Evolutionary conservation across 2,329 filamentous ascomycete species (phyloP).

Genomic region (Penicillium sp.): DNA sequence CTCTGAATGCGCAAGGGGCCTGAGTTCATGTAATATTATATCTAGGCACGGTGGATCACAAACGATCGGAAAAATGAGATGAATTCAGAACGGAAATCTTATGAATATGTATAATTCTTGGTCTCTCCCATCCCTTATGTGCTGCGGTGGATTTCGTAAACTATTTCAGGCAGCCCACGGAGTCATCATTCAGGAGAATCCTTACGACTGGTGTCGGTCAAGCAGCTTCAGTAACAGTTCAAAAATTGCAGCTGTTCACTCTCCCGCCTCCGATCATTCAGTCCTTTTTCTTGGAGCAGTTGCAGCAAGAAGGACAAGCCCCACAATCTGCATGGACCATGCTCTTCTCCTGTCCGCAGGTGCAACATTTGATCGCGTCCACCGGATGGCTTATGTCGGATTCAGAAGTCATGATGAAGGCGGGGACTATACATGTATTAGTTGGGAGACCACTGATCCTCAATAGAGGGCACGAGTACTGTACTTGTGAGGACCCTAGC

Average conservation of each 20-base stretch:
- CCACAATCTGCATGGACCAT: background rate
- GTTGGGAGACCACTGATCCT: constrained; percentile 2
- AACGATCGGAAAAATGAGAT: background rate
- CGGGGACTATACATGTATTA: constrained; percentile 6
- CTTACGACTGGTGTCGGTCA: background rate
- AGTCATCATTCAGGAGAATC: background rate
- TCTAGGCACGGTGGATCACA: constrained; percentile 4
- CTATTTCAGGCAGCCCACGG: background rate
- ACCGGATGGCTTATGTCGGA: constrained; percentile 7
- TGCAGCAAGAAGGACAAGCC: constrained; percentile 1
- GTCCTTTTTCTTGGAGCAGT: constrained; percentile 2
- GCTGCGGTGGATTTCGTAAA: background rate
- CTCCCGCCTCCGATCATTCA: constrained; percentile 1
- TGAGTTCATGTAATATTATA: constrained; percentile 11
- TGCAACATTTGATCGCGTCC: constrained; percentile 8
- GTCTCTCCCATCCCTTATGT: background rate
- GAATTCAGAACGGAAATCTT: background rate
- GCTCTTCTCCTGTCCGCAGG: constrained; percentile 6
- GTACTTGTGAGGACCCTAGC: constrained; percentile 1
- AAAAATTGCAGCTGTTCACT: constrained; percentile 1
- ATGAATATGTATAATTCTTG: background rate
- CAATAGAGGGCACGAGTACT: constrained; percentile 6
- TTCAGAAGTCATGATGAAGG: constrained; percentile 5
- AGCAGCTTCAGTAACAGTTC: background rate
- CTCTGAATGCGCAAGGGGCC: constrained; percentile 13